phyloP scores from a whole-genome alignment of 2,329 filamentous ascomycete genomes.

The Trichophyton schoenleinii region DNA sequence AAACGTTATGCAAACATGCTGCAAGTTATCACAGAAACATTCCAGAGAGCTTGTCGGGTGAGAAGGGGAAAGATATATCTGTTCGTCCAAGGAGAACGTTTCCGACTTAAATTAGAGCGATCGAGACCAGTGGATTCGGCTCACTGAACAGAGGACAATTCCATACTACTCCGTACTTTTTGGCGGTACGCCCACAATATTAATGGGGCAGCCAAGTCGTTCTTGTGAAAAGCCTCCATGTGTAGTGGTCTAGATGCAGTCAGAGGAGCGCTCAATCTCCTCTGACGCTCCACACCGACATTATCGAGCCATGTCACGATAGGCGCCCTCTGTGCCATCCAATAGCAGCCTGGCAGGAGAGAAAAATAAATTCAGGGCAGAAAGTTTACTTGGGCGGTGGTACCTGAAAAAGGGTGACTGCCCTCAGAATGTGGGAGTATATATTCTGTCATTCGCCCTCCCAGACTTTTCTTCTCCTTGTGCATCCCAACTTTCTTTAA shows the following conservation, averaged over 20 bases:
- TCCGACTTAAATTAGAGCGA: neutral
- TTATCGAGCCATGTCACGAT: slow-evolving; percentile 2
- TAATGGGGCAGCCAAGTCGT: neutral
- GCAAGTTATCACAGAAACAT: neutral
- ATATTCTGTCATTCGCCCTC: slow-evolving; percentile 1
- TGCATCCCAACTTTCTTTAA: slow-evolving; percentile 3
- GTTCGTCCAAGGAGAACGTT: neutral
- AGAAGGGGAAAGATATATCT: neutral
- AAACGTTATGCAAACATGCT: neutral
- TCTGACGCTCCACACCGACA: neutral
- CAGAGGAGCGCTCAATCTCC: neutral
- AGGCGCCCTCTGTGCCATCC: neutral
- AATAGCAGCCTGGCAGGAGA: neutral
- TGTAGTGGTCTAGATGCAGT: neutral
- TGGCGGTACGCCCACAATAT: neutral
- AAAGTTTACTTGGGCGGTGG: neutral
- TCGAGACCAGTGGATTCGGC: neutral
- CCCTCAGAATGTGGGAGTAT: neutral
- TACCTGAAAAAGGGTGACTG: neutral
- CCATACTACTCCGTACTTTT: neutral
- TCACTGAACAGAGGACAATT: neutral
- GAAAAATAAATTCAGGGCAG: neutral
- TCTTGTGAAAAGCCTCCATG: neutral
- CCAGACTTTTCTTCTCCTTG: slow-evolving; percentile 3
- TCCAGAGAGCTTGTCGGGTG: neutral